Conservation (phyloP, 164 flowering plant species). For the Vitis riparia region DNA sequence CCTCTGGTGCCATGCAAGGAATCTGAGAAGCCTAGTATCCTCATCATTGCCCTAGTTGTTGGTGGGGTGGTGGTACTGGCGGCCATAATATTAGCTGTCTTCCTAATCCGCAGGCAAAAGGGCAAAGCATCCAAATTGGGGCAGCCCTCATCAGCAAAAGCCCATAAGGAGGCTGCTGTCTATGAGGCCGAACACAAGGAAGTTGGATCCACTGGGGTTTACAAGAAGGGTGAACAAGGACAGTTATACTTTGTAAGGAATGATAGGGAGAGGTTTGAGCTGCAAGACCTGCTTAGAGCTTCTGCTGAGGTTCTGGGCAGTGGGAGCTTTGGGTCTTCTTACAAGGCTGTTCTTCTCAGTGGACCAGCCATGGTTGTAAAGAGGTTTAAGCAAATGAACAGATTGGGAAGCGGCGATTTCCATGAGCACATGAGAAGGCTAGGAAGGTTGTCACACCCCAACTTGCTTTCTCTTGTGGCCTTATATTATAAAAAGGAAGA, state of each 20-base stretch:
- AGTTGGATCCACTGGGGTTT: background rate
- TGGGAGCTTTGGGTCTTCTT: conserved; percentile 65
- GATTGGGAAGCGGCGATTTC: conserved; percentile 48
- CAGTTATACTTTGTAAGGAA: conserved; percentile 40
- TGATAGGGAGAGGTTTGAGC: conserved; percentile 43
- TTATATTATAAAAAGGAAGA: conserved; percentile 60
- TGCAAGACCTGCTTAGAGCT: conserved; percentile 53
- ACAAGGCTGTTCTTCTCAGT: conserved; percentile 43
- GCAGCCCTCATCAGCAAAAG: conserved; percentile 2
- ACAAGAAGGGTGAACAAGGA: conserved; percentile 13
- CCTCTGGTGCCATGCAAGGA: conserved; percentile 43
- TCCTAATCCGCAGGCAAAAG: background rate
- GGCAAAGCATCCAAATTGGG: background rate
- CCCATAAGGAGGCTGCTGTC: background rate
- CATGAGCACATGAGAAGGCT: conserved; percentile 50
- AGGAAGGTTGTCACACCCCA: conserved; percentile 48
- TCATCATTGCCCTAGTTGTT: conserved; percentile 3
- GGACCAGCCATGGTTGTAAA: conserved; percentile 52
- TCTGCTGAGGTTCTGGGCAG: conserved; percentile 64
- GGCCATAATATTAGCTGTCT: background rate
- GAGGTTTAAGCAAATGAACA: conserved; percentile 53
- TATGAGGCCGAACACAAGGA: background rate
- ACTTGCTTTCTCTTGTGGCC: conserved; percentile 51
- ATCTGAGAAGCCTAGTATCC: conserved; percentile 10
- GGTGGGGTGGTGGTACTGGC: background rate